Conservation (phyloP, 345 rosid genomes). For the Gossypium mustelinum region DNA sequence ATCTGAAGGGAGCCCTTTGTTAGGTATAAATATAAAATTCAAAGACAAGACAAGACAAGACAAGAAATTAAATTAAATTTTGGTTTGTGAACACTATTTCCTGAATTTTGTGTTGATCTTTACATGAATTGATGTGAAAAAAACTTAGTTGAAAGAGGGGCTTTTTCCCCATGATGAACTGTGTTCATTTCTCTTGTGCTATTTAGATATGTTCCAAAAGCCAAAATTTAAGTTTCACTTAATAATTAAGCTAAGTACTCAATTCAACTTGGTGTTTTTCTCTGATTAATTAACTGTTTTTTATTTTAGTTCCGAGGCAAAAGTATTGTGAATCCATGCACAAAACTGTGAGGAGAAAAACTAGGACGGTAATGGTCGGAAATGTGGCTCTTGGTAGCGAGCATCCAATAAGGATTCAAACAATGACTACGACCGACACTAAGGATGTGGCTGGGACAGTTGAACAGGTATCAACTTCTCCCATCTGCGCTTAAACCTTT, state of each 20-base stretch:
- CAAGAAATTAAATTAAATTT: not conserved
- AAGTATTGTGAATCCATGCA: slow-evolving; percentile 85
- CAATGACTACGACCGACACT: slow-evolving; percentile 93
- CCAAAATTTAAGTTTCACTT: not conserved
- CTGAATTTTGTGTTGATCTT: not conserved
- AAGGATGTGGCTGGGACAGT: slow-evolving; percentile 90
- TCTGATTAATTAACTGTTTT: not conserved
- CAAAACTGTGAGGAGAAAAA: slow-evolving; percentile 88
- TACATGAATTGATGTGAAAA: not conserved
- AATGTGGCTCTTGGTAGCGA: slow-evolving; percentile 88
- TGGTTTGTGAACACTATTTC: not conserved
- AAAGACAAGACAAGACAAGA: not conserved
- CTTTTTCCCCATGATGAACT: not conserved
- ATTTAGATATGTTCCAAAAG: not conserved
- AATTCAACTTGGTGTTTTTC: not conserved
- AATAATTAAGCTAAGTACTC: not conserved
- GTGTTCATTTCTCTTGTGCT: not conserved
- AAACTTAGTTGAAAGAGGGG: not conserved
- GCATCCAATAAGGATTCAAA: slow-evolving; percentile 90
- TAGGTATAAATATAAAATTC: slow-evolving; percentile 51
- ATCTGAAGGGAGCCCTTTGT: slow-evolving; percentile 76
- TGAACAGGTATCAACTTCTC: slow-evolving; percentile 57
- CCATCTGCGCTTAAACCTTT: not conserved
- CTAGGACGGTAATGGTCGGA: slow-evolving; percentile 92
- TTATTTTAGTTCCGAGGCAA: slow-evolving; percentile 76